Evolutionary conservation across 225 moss, liverwort and hornwort species (phyloP), one percentile per base, ranked within the genome.

Genomic region (Straminergon stramineum): DNA sequence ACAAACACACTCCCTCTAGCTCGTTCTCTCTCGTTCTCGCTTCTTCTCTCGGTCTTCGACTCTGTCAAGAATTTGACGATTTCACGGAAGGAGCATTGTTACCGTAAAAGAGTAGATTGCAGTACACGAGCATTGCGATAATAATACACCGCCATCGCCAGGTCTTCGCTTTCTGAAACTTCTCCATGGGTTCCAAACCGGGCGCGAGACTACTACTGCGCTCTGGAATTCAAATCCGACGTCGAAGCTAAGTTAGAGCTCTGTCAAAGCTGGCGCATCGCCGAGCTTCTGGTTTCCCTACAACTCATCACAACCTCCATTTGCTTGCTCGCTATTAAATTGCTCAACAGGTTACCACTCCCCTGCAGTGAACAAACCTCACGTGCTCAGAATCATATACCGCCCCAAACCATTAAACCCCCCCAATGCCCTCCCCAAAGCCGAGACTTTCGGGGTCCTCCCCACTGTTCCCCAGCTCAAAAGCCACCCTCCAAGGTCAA

Each of bases 51-150:
- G 1, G 18, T 45, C 26, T 58, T 20, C 35, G 30, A 51, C 62
- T 82, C 52, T 18, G 19, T 31, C 87, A 77, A 53, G 30, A 65
- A 39, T 41, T 32, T 26, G 65, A 52, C 32, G 22, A 62, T 61
- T 51, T 35, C 9, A 27, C 37, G 37, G 37, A 41, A 87, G 39
- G 2, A 64, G 23, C 58, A 32, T 1, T 10, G 7, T 67, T 80
- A 90, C 90, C 90, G 71, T 90, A 90, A 35, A 90, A 86, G 41
- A 90, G 90, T 15, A 90, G 90, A 81, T 90, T 90, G 62, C 90
- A 90, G 74, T 86, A 90, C 35, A 90, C 81, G n/a, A 92, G 85
- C 88, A 92, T 77, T 22, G 88, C 90, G 78, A 86, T 79, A 28
- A 82, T 83, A 0, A 64, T 23, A 23, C n/a, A 73, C 60, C 85